Conservation (phyloP, 179 eudicot genomes). For the Silene coronaria region DNA sequence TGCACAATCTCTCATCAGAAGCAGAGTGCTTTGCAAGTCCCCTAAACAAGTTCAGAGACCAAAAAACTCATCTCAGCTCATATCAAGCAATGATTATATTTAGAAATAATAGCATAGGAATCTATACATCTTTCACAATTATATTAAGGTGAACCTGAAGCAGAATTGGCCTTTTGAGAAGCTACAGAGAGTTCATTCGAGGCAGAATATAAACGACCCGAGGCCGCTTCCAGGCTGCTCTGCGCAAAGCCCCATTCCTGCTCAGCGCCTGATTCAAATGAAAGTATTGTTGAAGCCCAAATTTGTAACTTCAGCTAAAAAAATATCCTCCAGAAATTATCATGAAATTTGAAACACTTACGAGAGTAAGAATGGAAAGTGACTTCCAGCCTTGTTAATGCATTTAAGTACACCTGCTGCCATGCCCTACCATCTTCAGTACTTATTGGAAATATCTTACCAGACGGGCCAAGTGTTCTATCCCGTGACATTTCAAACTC, state of each 20-base stretch:
- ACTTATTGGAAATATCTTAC: constrained; percentile 48
- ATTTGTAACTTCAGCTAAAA: background rate
- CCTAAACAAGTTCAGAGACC: constrained; percentile 41
- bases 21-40: constrained; percentile 78
- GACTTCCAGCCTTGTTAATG: constrained; percentile 68
- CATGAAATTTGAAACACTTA: constrained; percentile 36
- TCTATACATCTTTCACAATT: background rate
- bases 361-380: constrained; percentile 76
- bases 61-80: constrained; percentile 18
- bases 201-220: constrained; percentile 67
- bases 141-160: constrained; percentile 55
- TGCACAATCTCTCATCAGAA: constrained; percentile 90
- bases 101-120: background rate
- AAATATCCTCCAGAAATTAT: constrained; percentile 2
- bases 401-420: constrained; percentile 82
- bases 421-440: constrained; percentile 68
- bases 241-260: constrained; percentile 83
- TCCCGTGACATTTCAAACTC: constrained; percentile 98
- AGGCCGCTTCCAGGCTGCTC: constrained; percentile 80
- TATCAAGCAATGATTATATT: background rate
- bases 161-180: constrained; percentile 74
- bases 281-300: constrained; percentile 15
- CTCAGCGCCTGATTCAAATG: constrained; percentile 63
- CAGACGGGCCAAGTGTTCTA: constrained; percentile 56
- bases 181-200: constrained; percentile 71